Percentiles rank a stretch among this genome's conserved stretches.
Conservation (phyloP, 2,329 filamentous ascomycete genomes). For the Botrytis squamosa region DNA sequence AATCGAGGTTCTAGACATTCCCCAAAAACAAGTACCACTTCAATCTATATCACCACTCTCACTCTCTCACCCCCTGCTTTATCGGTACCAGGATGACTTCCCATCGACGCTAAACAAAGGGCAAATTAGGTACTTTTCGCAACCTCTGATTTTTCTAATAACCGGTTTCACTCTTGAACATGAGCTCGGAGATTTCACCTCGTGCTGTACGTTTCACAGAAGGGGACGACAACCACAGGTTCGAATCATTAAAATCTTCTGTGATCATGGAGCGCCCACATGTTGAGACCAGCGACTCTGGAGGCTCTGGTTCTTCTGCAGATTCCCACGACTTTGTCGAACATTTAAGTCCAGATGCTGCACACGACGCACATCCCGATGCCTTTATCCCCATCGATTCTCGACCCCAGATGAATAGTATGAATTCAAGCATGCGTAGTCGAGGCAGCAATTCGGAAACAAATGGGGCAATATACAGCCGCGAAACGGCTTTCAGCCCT, state of each 20-base stretch:
- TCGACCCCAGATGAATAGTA: conserved; percentile 32
- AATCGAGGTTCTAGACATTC: neutral
- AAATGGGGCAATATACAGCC: conserved; percentile 27
- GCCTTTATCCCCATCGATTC: conserved; percentile 31
- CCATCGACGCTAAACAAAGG: conserved; percentile 24
- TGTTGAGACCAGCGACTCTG: conserved; percentile 45
- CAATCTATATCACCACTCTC: neutral
- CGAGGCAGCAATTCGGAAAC: conserved; percentile 45
- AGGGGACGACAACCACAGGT: conserved; percentile 47
- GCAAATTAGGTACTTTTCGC: conserved; percentile 22
- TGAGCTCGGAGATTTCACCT: conserved; percentile 50
- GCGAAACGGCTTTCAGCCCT: conserved; percentile 30
- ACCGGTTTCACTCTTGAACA: conserved; percentile 22
- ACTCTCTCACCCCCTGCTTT: conserved; percentile 1
- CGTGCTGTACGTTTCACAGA: conserved; percentile 57
- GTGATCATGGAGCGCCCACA: conserved; percentile 38
- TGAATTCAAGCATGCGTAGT: conserved; percentile 41
- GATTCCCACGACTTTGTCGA: conserved; percentile 36
- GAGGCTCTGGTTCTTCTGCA: conserved; percentile 37
- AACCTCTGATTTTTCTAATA: conserved; percentile 14
- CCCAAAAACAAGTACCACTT: neutral
- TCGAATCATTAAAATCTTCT: conserved; percentile 45
- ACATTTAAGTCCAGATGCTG: conserved; percentile 25
- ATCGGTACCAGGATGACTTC: conserved; percentile 14
- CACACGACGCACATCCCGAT: conserved; percentile 27